Percentiles rank a stretch among this genome's conserved stretches.
Conservation (phyloP, 2,329 filamentous ascomycete genomes). For the Xylariales sp. region DNA sequence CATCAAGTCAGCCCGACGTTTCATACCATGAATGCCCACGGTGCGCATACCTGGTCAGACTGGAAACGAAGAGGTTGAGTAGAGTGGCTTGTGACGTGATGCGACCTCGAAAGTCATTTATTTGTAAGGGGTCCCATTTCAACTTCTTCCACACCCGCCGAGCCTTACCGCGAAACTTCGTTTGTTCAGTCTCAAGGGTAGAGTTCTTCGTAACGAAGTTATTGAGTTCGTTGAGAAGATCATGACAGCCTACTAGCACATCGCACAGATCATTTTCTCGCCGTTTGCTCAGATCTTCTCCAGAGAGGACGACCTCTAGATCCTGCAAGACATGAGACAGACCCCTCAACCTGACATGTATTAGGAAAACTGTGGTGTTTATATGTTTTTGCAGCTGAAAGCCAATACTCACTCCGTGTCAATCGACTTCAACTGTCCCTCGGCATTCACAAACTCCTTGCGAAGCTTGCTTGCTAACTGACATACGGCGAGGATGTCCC, state of each 20-base stretch:
- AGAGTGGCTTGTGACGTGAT: slow-evolving; percentile 12
- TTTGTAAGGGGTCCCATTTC: slow-evolving; percentile 17
- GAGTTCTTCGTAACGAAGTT: slow-evolving; percentile 1
- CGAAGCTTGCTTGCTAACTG: slow-evolving; percentile 21
- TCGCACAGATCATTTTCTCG: slow-evolving; percentile 16
- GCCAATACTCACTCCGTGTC: slow-evolving; percentile 18
- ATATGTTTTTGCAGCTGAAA: background rate
- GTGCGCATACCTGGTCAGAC: no score
- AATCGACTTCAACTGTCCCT: slow-evolving; percentile 21
- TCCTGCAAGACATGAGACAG: slow-evolving; percentile 24
- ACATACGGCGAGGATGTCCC: slow-evolving; percentile 27
- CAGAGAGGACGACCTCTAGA: slow-evolving; percentile 17
- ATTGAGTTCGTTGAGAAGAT: slow-evolving; percentile 11
- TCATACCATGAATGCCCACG: no score
- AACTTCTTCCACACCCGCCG: slow-evolving; percentile 22
- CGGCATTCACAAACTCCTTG: slow-evolving; percentile 22
- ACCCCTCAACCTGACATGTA: slow-evolving; percentile 18
- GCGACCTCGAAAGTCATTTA: slow-evolving; percentile 15
- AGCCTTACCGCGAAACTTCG: slow-evolving; percentile 8
- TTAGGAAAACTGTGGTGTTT: background rate
- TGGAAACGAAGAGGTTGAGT: slow-evolving; percentile 5
- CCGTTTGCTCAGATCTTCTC: slow-evolving; percentile 12
- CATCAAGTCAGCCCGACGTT: no score
- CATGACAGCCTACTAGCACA: slow-evolving; percentile 13
- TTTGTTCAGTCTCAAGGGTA: slow-evolving; percentile 7